phyloP scores from a whole-genome alignment of 768 basidiomycete species.

The Multifurca ochricompacta region DNA sequence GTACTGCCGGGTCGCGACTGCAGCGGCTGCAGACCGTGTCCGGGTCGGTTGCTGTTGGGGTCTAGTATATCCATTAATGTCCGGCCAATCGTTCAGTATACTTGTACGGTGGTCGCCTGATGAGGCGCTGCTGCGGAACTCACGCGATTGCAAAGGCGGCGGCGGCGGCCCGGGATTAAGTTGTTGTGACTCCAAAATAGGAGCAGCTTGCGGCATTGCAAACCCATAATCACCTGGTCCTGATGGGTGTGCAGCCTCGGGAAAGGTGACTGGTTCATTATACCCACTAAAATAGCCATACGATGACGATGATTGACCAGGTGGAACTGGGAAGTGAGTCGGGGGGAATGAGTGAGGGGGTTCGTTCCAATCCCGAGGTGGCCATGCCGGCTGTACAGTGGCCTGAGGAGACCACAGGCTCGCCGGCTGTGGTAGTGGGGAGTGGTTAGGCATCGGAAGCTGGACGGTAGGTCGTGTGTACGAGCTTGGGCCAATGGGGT shows the following conservation, averaged over 20 bases:
- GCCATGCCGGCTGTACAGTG: neutral
- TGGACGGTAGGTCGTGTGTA: neutral
- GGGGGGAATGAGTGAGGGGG: neutral
- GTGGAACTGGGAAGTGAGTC: neutral
- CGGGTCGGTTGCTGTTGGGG: neutral
- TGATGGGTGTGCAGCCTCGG: neutral
- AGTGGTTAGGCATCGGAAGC: neutral
- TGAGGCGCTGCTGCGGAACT: neutral
- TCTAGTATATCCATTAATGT: neutral
- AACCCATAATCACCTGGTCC: neutral
- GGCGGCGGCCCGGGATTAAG: slow-evolving; percentile 1
- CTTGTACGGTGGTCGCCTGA: neutral
- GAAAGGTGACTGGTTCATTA: neutral
- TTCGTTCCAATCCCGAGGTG: neutral
- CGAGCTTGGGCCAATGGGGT: neutral
- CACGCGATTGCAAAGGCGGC: slow-evolving; percentile 6
- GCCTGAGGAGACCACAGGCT: neutral
- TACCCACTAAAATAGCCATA: slow-evolving; percentile 1
- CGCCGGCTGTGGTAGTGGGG: neutral
- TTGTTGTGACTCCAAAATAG: slow-evolving; percentile 3
- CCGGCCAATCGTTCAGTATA: neutral
- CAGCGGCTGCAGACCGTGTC: neutral
- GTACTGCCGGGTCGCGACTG: neutral
- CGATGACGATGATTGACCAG: neutral
- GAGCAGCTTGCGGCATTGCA: neutral